These are phyloP conservation scores for Leishmania amazonensis DNA, from an alignment of 208 protist species.

Conservation along the genomic window DNA sequence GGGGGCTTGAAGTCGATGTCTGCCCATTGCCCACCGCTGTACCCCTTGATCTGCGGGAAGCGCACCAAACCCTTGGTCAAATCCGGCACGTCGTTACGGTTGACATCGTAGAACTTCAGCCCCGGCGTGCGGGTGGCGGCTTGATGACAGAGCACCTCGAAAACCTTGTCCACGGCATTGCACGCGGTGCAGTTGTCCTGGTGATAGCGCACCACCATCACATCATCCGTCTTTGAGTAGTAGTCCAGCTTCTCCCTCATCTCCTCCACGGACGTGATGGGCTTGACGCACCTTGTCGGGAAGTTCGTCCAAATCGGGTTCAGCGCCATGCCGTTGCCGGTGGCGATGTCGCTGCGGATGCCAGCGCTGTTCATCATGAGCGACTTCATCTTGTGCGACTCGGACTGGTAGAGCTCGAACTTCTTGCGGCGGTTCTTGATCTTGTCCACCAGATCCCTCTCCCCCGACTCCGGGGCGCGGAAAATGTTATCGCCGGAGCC, in stretches of 20 bases:
- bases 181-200: constrained; percentile 85
- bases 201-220: constrained; percentile 86
- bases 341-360: constrained; percentile 55
- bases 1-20: constrained; percentile 89
- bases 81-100: constrained; percentile 64
- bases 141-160: constrained; percentile 83
- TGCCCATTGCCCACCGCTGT: constrained; percentile 79
- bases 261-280: constrained; percentile 65
- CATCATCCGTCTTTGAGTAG: constrained; percentile 72
- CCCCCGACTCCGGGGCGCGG: constrained; percentile 27
- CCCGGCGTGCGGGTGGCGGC: constrained; percentile 44
- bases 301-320: constrained; percentile 83
- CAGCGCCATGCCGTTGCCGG: constrained; percentile 45
- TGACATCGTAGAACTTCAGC: constrained; percentile 81
- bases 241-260: constrained; percentile 81
- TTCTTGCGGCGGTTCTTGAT: constrained; percentile 53
- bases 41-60: constrained; percentile 87
- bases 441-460: constrained; percentile 39
- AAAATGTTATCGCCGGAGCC: constrained; percentile 31
- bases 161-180: constrained; percentile 81
- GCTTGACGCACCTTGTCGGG: constrained; percentile 64
- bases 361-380: constrained; percentile 83
- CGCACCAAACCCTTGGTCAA: constrained; percentile 73
- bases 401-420: constrained; percentile 78
- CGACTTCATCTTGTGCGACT: constrained; percentile 83